Percentiles rank a stretch among this genome's conserved stretches.
Evolutionary conservation across 495 filamentous ascomycete species (phyloP).

Genomic region (Bombardia bombarda): DNA sequence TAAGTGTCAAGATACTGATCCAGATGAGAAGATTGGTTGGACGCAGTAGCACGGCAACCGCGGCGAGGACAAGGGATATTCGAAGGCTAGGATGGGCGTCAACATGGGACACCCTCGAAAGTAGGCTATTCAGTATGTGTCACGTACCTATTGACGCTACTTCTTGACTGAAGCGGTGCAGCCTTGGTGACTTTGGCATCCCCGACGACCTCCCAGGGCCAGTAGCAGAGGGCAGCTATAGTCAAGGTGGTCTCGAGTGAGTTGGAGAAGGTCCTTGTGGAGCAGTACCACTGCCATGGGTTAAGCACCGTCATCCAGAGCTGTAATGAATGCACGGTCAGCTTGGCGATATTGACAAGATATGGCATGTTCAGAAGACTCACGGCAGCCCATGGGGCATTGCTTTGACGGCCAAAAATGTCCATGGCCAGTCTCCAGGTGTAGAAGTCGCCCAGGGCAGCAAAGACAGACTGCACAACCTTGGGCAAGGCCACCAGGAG

Average conservation of each 20-base stretch:
- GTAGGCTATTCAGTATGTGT: not conserved
- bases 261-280: slow-evolving; percentile 88
- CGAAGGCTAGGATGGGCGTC: slow-evolving; percentile 42
- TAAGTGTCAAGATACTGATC: slow-evolving; percentile 45
- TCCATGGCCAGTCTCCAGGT: slow-evolving; percentile 76
- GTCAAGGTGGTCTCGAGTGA: slow-evolving; percentile 86
- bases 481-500: slow-evolving; percentile 67
- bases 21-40: slow-evolving; percentile 90
- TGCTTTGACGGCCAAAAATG: slow-evolving; percentile 60
- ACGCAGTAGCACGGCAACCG: slow-evolving; percentile 75
- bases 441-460: slow-evolving; percentile 75
- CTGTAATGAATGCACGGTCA: slow-evolving; percentile 19
- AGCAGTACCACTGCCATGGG: slow-evolving; percentile 97
- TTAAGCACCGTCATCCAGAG: slow-evolving; percentile 66
- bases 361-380: slow-evolving; percentile 9
- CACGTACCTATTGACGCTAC: slow-evolving; percentile 26
- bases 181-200: slow-evolving; percentile 23
- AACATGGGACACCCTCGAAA: not conserved
- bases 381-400: slow-evolving; percentile 63
- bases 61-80: slow-evolving; percentile 64
- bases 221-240: slow-evolving; percentile 65
- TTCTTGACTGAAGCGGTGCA: slow-evolving; percentile 11
- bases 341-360: not conserved
- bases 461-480: slow-evolving; percentile 65
- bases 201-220: slow-evolving; percentile 67